Conservation (phyloP, 129 eudicot species). For the Tanacetum coccineum region DNA sequence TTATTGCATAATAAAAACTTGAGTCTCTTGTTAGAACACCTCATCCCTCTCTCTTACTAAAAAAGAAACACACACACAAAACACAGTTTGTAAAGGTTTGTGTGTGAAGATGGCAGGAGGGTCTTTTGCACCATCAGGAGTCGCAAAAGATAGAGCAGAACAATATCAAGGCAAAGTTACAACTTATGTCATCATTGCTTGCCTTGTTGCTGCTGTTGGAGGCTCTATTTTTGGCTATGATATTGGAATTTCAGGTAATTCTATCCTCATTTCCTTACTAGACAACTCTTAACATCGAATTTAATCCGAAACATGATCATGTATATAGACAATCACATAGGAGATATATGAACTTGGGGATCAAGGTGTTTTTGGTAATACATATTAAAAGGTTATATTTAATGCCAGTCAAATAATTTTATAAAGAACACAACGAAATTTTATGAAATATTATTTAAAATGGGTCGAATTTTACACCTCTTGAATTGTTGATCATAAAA, state of each 20-base stretch:
- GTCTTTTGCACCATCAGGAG: conserved; percentile 51
- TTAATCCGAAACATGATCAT: not conserved
- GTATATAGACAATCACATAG: not conserved
- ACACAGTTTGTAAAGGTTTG: not conserved
- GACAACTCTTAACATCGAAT: not conserved
- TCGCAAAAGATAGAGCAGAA: conserved; percentile 66
- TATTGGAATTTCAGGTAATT: conserved; percentile 78
- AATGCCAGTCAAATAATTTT: too few species aligned
- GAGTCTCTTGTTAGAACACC: conserved; percentile 13
- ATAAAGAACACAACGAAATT: too few species aligned
- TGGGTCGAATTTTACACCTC: too few species aligned
- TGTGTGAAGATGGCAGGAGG: conserved; percentile 77
- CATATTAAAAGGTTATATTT: too few species aligned
- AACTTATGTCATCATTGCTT: conserved; percentile 61
- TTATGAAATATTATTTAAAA: not conserved
- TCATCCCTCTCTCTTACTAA: conserved; percentile 1
- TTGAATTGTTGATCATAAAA: not conserved
- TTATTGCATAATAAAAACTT: conserved; percentile 13
- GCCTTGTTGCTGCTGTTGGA: conserved; percentile 84
- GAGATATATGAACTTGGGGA: too few species aligned
- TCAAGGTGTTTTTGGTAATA: too few species aligned
- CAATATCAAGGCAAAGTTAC: conserved; percentile 69
- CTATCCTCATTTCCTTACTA: not conserved
- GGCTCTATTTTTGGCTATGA: conserved; percentile 88
- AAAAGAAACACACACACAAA: not conserved